Evolutionary conservation across 148 eudicot species (phyloP).

Genomic region (Nepenthes gracilis): DNA sequence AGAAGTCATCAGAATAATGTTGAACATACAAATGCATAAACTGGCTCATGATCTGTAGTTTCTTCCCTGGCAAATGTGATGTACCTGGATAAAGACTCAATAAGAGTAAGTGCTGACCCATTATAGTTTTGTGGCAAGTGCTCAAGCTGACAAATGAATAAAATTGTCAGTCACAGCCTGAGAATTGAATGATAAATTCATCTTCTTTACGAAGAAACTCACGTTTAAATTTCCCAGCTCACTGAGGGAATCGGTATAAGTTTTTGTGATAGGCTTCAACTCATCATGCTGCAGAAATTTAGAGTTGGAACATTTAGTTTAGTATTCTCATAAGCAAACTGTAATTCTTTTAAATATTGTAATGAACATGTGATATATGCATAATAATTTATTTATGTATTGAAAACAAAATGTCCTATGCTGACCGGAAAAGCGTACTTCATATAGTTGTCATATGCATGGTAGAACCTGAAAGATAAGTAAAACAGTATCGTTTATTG

Average conservation of each 20-base stretch:
- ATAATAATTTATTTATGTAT: neutral
- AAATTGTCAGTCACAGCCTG: conserved; percentile 9
- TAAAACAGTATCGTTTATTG: neutral
- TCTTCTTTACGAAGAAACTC: conserved; percentile 6
- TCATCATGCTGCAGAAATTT: conserved; percentile 77
- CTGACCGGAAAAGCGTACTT: conserved; percentile 91
- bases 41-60: no score
- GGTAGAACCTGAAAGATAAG: conserved; percentile 73
- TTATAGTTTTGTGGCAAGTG: conserved; percentile 71
- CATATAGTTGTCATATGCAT: conserved; percentile 96
- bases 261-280: conserved; percentile 80
- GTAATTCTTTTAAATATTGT: neutral
- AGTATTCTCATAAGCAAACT: neutral
- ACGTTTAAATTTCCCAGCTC: conserved; percentile 92
- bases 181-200: neutral
- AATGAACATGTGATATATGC: neutral
- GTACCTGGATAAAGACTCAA: conserved; percentile 94
- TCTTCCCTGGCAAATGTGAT: neutral
- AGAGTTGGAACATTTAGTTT: conserved; percentile 1
- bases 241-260: conserved; percentile 75
- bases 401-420: conserved; percentile 6
- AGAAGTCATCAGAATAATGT: neutral
- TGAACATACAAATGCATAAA: conserved; percentile 3
- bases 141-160: conserved; percentile 50
- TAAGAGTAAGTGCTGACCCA: conserved; percentile 92